Conservation (phyloP, 2,329 filamentous ascomycete genomes). For the Beauveria sp. region DNA sequence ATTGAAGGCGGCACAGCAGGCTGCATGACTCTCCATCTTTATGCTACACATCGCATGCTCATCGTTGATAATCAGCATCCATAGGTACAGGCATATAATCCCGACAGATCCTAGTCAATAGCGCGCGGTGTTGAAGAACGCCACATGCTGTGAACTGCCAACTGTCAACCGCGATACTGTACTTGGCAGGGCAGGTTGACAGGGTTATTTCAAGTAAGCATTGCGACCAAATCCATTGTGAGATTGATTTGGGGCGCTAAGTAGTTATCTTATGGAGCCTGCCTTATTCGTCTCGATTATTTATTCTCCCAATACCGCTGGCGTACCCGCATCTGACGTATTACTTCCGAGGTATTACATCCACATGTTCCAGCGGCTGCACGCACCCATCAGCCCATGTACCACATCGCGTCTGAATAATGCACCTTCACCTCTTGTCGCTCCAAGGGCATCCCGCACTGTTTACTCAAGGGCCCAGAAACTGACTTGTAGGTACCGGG, state of each 20-base stretch:
- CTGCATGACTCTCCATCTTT: neutral
- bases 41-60: neutral
- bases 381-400: neutral
- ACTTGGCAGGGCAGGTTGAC: too few species aligned
- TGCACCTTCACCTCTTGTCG: neutral
- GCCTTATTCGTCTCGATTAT: too few species aligned
- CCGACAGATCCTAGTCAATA: neutral
- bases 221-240: too few species aligned
- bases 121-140: too few species aligned
- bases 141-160: too few species aligned
- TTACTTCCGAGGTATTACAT: neutral
- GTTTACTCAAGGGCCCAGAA: neutral
- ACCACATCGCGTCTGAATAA: neutral
- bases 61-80: neutral
- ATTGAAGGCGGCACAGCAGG: neutral
- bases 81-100: too few species aligned
- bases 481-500: neutral
- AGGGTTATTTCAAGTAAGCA: too few species aligned
- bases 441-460: neutral
- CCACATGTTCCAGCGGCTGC: neutral
- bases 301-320: neutral
- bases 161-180: too few species aligned
- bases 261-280: too few species aligned
- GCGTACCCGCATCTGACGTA: conserved; percentile 2
- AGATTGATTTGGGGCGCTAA: too few species aligned